Evolutionary conservation across 768 basidiomycete genomes (phyloP).

Genomic region (Podaxis mareebaensis): DNA sequence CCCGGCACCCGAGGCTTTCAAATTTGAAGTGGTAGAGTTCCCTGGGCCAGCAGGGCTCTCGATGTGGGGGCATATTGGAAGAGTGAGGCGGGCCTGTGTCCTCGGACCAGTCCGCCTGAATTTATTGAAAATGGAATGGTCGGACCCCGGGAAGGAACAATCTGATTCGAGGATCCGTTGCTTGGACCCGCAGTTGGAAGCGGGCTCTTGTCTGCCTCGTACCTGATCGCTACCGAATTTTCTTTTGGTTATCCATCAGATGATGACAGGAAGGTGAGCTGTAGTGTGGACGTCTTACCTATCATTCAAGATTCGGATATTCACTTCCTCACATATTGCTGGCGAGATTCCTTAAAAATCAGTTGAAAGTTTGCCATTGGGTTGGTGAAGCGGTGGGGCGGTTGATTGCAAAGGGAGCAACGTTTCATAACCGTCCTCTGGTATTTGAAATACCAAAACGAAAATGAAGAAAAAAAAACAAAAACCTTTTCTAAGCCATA

Average conservation of each 20-base stretch:
- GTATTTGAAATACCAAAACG: neutral
- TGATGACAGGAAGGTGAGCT: neutral
- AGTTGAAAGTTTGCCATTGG: neutral
- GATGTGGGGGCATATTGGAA: neutral
- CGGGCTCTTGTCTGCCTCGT: neutral
- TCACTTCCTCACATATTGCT: no score
- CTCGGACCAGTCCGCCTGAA: neutral
- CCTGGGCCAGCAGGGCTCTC: neutral
- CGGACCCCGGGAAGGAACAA: neutral
- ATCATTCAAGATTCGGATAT: no score
- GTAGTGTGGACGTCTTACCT: neutral
- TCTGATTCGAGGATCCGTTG: neutral
- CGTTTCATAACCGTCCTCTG: neutral
- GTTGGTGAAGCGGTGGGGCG: neutral
- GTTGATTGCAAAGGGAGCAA: no score
- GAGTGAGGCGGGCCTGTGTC: neutral
- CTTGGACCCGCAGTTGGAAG: neutral
- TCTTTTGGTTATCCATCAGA: neutral
- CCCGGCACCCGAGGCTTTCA: neutral
- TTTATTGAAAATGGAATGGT: neutral
- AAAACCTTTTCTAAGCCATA: neutral
- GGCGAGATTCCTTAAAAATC: neutral
- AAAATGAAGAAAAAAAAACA: neutral
- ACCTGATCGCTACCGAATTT: neutral
- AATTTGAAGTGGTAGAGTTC: neutral